These are phyloP conservation scores for Pichia sp. DNA, from an alignment of 1,139 yeast genomes.

Conservation along the genomic window DNA sequence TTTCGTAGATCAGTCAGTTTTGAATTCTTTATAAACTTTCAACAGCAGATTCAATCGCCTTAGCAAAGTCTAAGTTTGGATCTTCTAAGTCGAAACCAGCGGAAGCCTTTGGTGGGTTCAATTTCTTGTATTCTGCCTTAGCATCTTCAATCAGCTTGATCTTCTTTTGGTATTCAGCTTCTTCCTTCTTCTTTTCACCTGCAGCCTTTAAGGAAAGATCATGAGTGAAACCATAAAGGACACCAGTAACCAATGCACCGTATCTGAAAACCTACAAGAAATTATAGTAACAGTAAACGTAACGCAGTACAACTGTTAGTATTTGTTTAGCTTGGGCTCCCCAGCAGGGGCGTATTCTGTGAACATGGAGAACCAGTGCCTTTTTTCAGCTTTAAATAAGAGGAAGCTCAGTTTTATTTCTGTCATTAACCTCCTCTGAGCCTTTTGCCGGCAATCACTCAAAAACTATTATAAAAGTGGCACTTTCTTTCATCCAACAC, in stretches of 20 bases:
- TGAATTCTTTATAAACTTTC: constrained; percentile 31
- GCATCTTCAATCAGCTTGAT: constrained; percentile 81
- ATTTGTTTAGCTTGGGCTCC: neutral
- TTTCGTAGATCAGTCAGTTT: neutral
- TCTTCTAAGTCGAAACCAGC: constrained; percentile 75
- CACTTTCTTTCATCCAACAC: no score
- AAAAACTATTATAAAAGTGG: no score
- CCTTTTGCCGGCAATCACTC: no score
- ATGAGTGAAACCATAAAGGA: constrained; percentile 85
- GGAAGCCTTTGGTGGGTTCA: constrained; percentile 42
- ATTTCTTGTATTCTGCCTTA: constrained; percentile 77
- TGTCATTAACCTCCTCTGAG: no score
- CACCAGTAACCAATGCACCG: constrained; percentile 86
- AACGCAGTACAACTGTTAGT: neutral
- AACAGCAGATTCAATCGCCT: constrained; percentile 45
- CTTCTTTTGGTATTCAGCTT: constrained; percentile 58
- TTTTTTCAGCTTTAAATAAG: no score
- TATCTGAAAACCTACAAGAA: constrained; percentile 61
- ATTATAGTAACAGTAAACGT: neutral
- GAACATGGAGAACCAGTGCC: no score
- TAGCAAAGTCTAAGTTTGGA: constrained; percentile 81
- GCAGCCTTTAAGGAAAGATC: constrained; percentile 62
- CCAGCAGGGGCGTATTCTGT: no score
- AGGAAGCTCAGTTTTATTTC: no score
- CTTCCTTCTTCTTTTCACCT: constrained; percentile 56